Conservation (phyloP, 2,329 filamentous ascomycete species). For the Chaetothyriales sp. region DNA sequence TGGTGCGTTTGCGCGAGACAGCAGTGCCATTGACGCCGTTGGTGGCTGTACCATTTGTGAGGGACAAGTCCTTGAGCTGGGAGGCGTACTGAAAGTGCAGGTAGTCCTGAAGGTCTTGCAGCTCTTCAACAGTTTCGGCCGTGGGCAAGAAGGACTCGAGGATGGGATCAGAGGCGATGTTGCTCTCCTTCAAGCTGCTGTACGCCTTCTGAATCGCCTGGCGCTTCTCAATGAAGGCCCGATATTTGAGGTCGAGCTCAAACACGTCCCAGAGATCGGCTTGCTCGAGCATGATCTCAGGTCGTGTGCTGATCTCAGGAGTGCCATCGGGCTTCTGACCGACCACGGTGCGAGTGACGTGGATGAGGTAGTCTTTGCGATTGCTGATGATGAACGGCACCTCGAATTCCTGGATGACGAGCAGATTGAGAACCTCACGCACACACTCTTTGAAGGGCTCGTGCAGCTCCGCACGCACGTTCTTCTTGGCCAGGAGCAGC, state of each 20-base stretch:
- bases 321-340: constrained; percentile 54
- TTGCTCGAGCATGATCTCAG: constrained; percentile 80
- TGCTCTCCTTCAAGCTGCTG: constrained; percentile 54
- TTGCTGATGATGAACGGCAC: constrained; percentile 97
- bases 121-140: constrained; percentile 78
- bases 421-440: constrained; percentile 83
- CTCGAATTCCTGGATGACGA: constrained; percentile 86
- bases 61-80: constrained; percentile 65
- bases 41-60: constrained; percentile 30
- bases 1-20: constrained; percentile 65
- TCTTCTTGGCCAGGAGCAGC: constrained; percentile 77
- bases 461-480: constrained; percentile 54
- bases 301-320: constrained; percentile 52
- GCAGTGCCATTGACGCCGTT: constrained; percentile 45
- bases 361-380: constrained; percentile 92
- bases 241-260: constrained; percentile 88
- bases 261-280: constrained; percentile 91
- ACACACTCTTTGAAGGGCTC: constrained; percentile 77
- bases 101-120: constrained; percentile 94
- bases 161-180: constrained; percentile 53
- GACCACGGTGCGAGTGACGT: constrained; percentile 56
- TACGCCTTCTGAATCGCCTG: constrained; percentile 69
- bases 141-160: constrained; percentile 69
- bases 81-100: constrained; percentile 83
- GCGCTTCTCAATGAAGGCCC: constrained; percentile 80